phyloP scores from a whole-genome alignment of 1,139 yeast species.

The Nakaseomyces uthaithaninus region DNA sequence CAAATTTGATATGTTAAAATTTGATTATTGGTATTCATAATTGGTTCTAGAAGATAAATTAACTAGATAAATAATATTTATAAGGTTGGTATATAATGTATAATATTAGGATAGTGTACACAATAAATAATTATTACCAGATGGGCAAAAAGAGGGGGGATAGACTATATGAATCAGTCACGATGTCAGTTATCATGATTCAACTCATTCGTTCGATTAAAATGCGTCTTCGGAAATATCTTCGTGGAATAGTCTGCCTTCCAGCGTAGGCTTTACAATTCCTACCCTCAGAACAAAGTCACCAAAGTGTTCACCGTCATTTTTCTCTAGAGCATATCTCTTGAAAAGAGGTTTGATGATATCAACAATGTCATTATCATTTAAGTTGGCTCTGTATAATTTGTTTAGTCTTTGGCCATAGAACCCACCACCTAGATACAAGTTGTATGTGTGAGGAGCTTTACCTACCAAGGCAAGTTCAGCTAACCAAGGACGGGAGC shows the following conservation, averaged over 20 bases:
- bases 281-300: slow-evolving; percentile 85
- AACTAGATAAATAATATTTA: too few relatives aligned
- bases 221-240: slow-evolving; percentile 74
- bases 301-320: slow-evolving; percentile 91
- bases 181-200: too few relatives aligned
- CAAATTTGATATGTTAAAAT: too few relatives aligned
- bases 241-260: slow-evolving; percentile 92
- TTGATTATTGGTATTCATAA: too few relatives aligned
- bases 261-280: slow-evolving; percentile 76
- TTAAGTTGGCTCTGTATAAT: slow-evolving; percentile 77
- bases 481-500: slow-evolving; percentile 98
- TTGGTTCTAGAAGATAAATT: too few relatives aligned
- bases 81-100: too few relatives aligned
- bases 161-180: too few relatives aligned
- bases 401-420: slow-evolving; percentile 91
- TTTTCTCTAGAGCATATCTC: slow-evolving; percentile 88
- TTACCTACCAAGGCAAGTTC: slow-evolving; percentile 95
- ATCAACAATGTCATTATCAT: slow-evolving; percentile 78
- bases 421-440: slow-evolving; percentile 95
- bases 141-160: too few relatives aligned
- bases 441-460: slow-evolving; percentile 86
- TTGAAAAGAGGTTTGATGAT: slow-evolving; percentile 79
- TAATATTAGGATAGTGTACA: not conserved
- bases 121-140: slow-evolving; percentile 9
- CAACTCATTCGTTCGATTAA: slow-evolving; percentile 8